A percentile compares a stretch with the other conserved stretches of the same genome.
Conservation (phyloP, 1,284 basidiomycete species). For the Moesziomyces sp. region DNA sequence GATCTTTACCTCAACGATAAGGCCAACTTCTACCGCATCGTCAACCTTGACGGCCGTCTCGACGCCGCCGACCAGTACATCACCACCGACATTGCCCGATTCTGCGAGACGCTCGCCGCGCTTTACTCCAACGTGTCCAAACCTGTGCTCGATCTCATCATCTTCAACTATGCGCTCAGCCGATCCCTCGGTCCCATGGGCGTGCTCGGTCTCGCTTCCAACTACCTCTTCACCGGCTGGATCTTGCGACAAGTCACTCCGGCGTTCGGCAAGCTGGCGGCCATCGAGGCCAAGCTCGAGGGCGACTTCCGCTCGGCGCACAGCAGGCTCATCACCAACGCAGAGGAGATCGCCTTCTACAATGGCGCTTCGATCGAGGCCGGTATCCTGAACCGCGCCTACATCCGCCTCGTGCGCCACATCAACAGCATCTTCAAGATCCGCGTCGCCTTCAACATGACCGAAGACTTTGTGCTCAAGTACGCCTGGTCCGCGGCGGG, state of each 20-base stretch:
- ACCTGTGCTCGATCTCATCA: slow-evolving; percentile 87
- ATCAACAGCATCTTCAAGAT: slow-evolving; percentile 92
- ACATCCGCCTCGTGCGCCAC: slow-evolving; percentile 83
- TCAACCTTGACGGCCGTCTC: slow-evolving; percentile 63
- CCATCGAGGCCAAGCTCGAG: slow-evolving; percentile 81
- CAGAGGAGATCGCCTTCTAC: slow-evolving; percentile 96
- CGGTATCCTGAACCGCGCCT: slow-evolving; percentile 83
- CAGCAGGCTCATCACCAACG: slow-evolving; percentile 85
- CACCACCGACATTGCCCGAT: slow-evolving; percentile 90
- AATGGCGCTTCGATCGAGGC: slow-evolving; percentile 86
- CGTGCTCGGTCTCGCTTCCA: slow-evolving; percentile 80
- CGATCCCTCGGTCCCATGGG: slow-evolving; percentile 81
- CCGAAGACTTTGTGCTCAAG: slow-evolving; percentile 67
- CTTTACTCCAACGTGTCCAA: slow-evolving; percentile 79
- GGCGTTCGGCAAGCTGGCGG: slow-evolving; percentile 90
- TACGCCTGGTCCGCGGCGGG: slow-evolving; percentile 67
- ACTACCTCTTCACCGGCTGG: slow-evolving; percentile 85
- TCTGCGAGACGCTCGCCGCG: slow-evolving; percentile 86
- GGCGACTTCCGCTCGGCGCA: slow-evolving; percentile 93
- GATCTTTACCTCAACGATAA: slow-evolving; percentile 78
- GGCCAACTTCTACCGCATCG: slow-evolving; percentile 72
- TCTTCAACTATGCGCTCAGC: slow-evolving; percentile 92
- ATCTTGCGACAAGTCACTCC: slow-evolving; percentile 87
- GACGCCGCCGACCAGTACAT: slow-evolving; percentile 74
- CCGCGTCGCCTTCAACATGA: slow-evolving; percentile 65